These are phyloP conservation scores for Venturia carpophila DNA, from an alignment of 2,329 filamentous ascomycete genomes.

Conservation along the genomic window DNA sequence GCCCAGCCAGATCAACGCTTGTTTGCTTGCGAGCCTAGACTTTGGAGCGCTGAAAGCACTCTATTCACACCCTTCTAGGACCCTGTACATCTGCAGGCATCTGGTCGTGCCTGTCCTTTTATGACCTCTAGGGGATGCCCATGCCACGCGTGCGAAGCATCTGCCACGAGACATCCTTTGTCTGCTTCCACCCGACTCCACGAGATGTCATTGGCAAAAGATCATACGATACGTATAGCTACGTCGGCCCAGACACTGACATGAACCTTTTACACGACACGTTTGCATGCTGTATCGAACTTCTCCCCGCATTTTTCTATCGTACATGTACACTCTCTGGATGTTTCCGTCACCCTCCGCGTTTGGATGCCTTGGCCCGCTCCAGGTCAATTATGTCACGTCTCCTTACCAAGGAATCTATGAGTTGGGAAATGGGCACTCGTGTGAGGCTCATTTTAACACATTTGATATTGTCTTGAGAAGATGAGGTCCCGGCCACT, in stretches of 20 bases:
- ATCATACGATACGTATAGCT: neutral
- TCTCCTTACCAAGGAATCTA: neutral
- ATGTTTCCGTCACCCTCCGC: neutral
- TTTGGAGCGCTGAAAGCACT: neutral
- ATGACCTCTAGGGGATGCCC: neutral
- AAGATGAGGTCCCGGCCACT: neutral
- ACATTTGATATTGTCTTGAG: neutral
- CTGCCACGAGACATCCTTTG: neutral
- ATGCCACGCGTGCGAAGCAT: neutral
- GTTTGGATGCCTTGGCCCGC: neutral
- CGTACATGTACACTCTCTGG: neutral
- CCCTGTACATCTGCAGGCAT: neutral
- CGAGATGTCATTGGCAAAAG: neutral
- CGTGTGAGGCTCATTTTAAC: neutral
- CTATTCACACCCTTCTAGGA: neutral
- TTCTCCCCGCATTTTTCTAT: neutral
- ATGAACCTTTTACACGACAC: neutral
- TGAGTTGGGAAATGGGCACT: neutral
- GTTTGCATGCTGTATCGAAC: neutral
- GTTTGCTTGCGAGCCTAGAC: neutral
- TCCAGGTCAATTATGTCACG: neutral
- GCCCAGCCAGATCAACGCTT: neutral
- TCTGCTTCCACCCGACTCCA: neutral
- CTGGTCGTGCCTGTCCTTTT: neutral
- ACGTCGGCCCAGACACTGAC: neutral